These are phyloP conservation scores for Andrographis paniculata DNA, from an alignment of 305 asterid genomes.

Conservation along the genomic window DNA sequence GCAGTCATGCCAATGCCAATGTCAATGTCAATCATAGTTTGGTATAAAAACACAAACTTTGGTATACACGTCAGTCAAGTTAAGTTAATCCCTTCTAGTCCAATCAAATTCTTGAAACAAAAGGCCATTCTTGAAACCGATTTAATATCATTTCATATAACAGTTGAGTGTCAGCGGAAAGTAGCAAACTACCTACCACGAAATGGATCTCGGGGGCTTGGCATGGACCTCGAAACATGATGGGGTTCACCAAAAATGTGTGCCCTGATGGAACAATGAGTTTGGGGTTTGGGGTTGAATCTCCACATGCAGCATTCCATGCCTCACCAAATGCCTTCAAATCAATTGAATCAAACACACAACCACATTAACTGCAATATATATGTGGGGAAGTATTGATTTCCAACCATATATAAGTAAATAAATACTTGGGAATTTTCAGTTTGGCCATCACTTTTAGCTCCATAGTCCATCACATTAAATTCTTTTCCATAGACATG, in stretches of 20 bases:
- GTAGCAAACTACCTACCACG: too few relatives aligned
- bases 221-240: slow-evolving; percentile 55
- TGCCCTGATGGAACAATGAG: slow-evolving; percentile 30
- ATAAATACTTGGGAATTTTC: slow-evolving; percentile 46
- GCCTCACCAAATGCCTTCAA: slow-evolving; percentile 57
- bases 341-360: too few relatives aligned
- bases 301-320: slow-evolving; percentile 53
- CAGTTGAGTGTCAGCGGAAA: background rate
- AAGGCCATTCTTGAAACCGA: background rate
- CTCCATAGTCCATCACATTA: slow-evolving; percentile 52
- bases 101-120: background rate
- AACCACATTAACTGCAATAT: background rate
- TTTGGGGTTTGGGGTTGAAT: slow-evolving; percentile 22
- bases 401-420: background rate
- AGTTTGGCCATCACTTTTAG: slow-evolving; percentile 27
- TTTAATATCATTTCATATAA: background rate
- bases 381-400: background rate
- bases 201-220: slow-evolving; percentile 21
- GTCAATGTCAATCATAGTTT: too few relatives aligned
- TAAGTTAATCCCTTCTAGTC: too few relatives aligned
- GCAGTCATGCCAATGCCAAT: background rate
- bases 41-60: too few relatives aligned
- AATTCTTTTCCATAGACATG: slow-evolving; percentile 17
- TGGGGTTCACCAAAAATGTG: slow-evolving; percentile 32
- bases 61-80: too few relatives aligned